Evolutionary conservation across 495 filamentous ascomycete species (phyloP).

Genomic region (Podospora australis): DNA sequence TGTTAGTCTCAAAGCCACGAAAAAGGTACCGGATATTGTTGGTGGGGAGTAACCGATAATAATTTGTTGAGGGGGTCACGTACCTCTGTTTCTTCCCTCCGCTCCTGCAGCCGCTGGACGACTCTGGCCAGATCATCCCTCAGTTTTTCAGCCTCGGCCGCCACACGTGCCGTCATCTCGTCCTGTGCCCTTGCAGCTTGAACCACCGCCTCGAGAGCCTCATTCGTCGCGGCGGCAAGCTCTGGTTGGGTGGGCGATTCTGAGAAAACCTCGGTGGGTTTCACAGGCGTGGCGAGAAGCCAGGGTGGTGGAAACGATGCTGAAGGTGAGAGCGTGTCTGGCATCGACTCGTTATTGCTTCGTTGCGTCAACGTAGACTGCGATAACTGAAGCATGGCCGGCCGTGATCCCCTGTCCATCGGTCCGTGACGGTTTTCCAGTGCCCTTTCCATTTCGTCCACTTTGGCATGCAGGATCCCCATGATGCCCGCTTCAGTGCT

Average conservation of each 20-base stretch:
- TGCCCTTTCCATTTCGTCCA: slow-evolving; percentile 42
- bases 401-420: no score
- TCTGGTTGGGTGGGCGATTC: slow-evolving; percentile 2
- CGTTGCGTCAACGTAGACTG: not conserved
- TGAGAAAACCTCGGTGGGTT: slow-evolving; percentile 7
- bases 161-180: slow-evolving; percentile 27
- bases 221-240: slow-evolving; percentile 20
- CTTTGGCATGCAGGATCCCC: slow-evolving; percentile 32
- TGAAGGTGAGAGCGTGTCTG: slow-evolving; percentile 2
- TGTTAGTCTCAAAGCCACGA: not conserved
- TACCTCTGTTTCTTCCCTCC: slow-evolving; percentile 48
- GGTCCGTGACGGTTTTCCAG: slow-evolving; percentile 4
- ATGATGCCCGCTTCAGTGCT: slow-evolving; percentile 24
- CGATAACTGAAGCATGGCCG: no score
- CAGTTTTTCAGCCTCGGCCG: slow-evolving; percentile 36
- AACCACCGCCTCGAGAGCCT: slow-evolving; percentile 20
- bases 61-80: slow-evolving; percentile 10
- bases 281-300: slow-evolving; percentile 6
- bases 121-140: slow-evolving; percentile 31
- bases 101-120: slow-evolving; percentile 31
- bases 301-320: slow-evolving; percentile 1
- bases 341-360: not conserved
- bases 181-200: slow-evolving; percentile 6
- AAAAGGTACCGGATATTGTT: not conserved
- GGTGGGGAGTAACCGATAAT: not conserved